Evolutionary conservation across 2,329 filamentous ascomycete genomes (phyloP).

Genomic region (Diaporthe humulicola): DNA sequence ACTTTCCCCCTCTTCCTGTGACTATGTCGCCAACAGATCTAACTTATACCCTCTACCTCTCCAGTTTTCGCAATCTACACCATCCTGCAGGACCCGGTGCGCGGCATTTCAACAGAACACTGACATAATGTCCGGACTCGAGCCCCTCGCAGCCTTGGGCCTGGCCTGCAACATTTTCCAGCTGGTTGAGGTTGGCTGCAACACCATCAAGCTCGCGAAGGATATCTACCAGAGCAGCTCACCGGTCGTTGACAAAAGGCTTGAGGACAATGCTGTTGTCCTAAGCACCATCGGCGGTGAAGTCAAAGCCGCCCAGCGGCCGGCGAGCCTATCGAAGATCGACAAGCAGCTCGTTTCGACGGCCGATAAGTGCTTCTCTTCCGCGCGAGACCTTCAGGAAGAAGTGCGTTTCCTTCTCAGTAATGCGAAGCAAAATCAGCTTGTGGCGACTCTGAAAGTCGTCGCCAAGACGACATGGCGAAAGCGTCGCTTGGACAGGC

Average conservation of each 20-base stretch:
- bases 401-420: not conserved
- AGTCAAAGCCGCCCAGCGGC: not conserved
- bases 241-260: not conserved
- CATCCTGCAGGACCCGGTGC: no score
- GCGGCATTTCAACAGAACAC: no score
- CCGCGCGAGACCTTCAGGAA: conserved; percentile 15
- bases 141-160: conserved; percentile 26
- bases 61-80: not conserved
- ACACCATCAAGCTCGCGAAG: conserved; percentile 9
- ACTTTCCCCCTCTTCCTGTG: not conserved
- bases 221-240: not conserved
- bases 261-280: not conserved
- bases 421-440: not conserved
- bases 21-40: not conserved
- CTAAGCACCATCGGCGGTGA: not conserved
- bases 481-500: conserved; percentile 13
- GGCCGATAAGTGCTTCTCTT: not conserved
- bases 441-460: not conserved
- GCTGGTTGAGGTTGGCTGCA: not conserved
- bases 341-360: not conserved
- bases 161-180: conserved; percentile 24
- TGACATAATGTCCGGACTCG: conserved; percentile 17
- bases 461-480: conserved; percentile 18
- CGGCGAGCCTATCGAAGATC: not conserved
- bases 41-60: not conserved